Conservation (phyloP, 768 basidiomycete genomes). For the Kondoa subrosea region DNA sequence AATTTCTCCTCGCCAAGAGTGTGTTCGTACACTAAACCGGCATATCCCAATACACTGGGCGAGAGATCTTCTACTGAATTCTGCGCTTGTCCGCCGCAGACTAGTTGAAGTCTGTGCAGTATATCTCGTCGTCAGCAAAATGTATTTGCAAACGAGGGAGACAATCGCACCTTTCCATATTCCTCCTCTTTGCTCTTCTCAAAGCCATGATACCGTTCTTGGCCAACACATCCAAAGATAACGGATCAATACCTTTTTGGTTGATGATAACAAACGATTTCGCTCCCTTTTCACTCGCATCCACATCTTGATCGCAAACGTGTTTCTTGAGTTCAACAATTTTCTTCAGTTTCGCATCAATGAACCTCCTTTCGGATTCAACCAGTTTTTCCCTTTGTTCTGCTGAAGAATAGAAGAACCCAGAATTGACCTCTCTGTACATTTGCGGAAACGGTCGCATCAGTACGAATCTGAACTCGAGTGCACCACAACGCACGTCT, state of each 20-base stretch:
- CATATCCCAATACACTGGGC: conserved; percentile 84
- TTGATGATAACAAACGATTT: conserved; percentile 78
- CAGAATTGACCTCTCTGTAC: conserved; percentile 87
- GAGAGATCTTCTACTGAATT: conserved; percentile 94
- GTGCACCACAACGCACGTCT: conserved; percentile 54
- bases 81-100: conserved; percentile 86
- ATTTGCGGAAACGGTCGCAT: conserved; percentile 19
- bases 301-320: conserved; percentile 85
- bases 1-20: conserved; percentile 97
- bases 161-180: conserved; percentile 76
- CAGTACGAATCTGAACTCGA: not conserved
- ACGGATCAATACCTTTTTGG: conserved; percentile 97
- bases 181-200: conserved; percentile 85
- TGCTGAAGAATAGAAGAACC: conserved; percentile 96
- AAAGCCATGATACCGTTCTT: conserved; percentile 93
- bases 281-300: conserved; percentile 49
- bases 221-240: conserved; percentile 83
- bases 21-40: conserved; percentile 96
- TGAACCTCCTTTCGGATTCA: conserved; percentile 84
- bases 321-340: conserved; percentile 90
- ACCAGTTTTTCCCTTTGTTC: conserved; percentile 98
- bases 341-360: conserved; percentile 85
- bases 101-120: conserved; percentile 62
- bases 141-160: not conserved
- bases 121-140: conserved; percentile 1